Evolutionary conservation across 441 rosid genomes (phyloP), one percentile per base, ranked within the genome.

Genomic region (Adansonia gregorii): DNA sequence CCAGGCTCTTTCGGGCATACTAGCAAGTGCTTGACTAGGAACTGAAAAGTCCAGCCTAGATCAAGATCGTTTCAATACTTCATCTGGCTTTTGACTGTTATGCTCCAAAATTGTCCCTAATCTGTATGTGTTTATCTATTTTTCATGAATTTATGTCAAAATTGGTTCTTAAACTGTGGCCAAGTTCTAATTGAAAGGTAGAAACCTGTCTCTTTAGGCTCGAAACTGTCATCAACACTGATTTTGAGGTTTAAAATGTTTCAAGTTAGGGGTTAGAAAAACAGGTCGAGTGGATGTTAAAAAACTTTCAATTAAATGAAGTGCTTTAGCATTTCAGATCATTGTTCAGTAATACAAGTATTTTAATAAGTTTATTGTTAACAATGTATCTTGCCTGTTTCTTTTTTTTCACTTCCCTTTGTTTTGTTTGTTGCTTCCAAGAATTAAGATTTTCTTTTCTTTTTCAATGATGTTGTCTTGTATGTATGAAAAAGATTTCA

Each of bases 401-500:
- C 10, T 19, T 46, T 46, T 20, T 19, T 67, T 46, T 27, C 35
- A 1, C 9, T 15, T 67, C 15, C 9, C 5, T n/a, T 35, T 54
- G n/a, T 73, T 73, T 24, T 20, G 4, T 11, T 41, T 41, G 11
- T 73, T 27, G 27, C 70, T 46, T 74, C 46, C 46, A 14, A 14
- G 17, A 48, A 61, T 15, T 8, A 48, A 45, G n/a, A 61, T n/a
- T 59, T 61, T 11, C 3, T 59, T 12, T 41, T 2, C 2, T 8
- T 20, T 17, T 24, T 12, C 14, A 69, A 12, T 76, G 31, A 60
- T 65, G 60, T 72, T 27, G 22, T 48, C 63, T 61, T 61, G 41
- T 27, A 78, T 58, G 55, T 5, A 24, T 49, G n/a, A 73, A 55
- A 43, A 51, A 83, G 88, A 78, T 64, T 56, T 73, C 80, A 78